Evolutionary conservation across 1,284 basidiomycete genomes (phyloP).

Genomic region (Lentinula novae-zelandiae): DNA sequence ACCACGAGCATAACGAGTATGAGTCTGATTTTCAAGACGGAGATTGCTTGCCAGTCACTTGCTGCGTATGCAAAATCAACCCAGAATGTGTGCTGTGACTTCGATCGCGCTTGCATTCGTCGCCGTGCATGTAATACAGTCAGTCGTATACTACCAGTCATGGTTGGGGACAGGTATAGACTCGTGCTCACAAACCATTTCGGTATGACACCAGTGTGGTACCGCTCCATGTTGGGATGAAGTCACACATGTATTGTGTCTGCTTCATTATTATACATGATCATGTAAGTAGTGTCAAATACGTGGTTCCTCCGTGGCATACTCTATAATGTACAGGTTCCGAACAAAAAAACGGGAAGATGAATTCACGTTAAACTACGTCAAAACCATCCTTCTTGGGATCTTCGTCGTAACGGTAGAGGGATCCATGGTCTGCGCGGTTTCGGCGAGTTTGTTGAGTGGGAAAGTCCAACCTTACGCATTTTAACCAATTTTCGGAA

Average conservation of each 20-base stretch:
- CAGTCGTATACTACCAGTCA: no score
- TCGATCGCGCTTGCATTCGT: neutral
- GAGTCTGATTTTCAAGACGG: no score
- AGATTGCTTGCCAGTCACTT: no score
- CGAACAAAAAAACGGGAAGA: neutral
- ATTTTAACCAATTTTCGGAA: conserved; percentile 51
- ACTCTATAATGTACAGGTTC: neutral
- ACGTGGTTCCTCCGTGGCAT: neutral
- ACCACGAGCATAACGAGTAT: no score
- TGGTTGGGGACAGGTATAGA: neutral
- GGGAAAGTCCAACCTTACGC: conserved; percentile 54
- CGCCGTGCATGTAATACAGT: neutral
- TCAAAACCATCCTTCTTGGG: conserved; percentile 10
- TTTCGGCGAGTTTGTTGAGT: conserved; percentile 27
- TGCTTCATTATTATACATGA: no score
- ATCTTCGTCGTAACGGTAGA: conserved; percentile 7
- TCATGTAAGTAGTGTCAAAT: neutral
- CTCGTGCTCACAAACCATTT: neutral
- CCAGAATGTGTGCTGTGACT: no score
- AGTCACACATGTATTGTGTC: no score
- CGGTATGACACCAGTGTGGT: no score
- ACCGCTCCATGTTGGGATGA: no score
- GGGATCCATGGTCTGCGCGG: conserved; percentile 15
- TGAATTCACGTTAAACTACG: neutral
- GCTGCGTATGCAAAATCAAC: no score